Evolutionary conservation across 2,329 filamentous ascomycete genomes (phyloP).

Genomic region (Cladophialophora chaetospira): DNA sequence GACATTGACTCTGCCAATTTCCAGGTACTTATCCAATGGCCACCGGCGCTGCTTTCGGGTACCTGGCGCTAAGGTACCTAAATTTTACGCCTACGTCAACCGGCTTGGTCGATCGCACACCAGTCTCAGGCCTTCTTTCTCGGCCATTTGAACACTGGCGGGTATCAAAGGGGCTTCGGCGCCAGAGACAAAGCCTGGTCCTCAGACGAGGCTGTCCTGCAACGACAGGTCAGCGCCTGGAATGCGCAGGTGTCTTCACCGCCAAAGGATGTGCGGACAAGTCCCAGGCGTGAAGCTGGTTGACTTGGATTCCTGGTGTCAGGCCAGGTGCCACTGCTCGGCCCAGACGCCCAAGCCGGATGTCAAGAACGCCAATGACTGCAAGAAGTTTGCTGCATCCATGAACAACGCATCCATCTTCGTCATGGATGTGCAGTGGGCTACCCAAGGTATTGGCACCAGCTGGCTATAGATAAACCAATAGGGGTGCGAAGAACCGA

Average conservation of each 20-base stretch:
- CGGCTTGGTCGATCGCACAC: constrained; percentile 19
- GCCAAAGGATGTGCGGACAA: constrained; percentile 4
- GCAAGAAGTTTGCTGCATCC: too few species aligned
- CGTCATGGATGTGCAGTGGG: neutral
- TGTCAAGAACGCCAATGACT: constrained; percentile 11
- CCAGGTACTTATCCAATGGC: constrained; percentile 25
- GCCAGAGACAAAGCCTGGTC: constrained; percentile 1
- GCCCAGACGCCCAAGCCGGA: neutral
- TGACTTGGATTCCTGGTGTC: constrained; percentile 8
- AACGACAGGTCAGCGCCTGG: constrained; percentile 18
- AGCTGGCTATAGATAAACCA: neutral
- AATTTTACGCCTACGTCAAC: constrained; percentile 28
- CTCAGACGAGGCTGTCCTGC: constrained; percentile 6
- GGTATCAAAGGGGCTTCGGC: constrained; percentile 15
- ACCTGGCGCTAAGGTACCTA: constrained; percentile 29
- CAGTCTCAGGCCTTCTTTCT: constrained; percentile 20
- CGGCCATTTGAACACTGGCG: constrained; percentile 13
- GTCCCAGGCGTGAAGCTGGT: constrained; percentile 14
- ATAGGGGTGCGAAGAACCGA: neutral
- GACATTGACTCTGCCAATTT: constrained; percentile 25
- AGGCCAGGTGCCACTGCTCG: constrained; percentile 6
- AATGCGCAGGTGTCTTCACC: constrained; percentile 10
- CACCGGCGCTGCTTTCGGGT: constrained; percentile 19
- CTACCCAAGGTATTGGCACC: neutral
- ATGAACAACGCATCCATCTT: neutral